These are phyloP conservation scores for Daldinia decipiens DNA, from an alignment of 495 filamentous ascomycete genomes.

Conservation along the genomic window DNA sequence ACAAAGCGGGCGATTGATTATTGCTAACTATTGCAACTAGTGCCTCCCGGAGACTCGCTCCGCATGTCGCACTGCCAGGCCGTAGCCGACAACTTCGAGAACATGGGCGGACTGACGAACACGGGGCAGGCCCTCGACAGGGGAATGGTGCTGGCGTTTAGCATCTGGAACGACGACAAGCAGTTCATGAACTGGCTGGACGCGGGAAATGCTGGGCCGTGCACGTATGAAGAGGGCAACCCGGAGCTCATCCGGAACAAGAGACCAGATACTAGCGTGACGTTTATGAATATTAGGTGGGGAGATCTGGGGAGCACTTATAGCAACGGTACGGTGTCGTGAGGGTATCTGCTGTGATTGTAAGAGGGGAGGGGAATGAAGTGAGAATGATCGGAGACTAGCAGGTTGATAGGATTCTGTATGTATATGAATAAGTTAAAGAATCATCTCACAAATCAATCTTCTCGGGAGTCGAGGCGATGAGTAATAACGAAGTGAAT, in stretches of 20 bases:
- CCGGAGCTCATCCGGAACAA: conserved; percentile 62
- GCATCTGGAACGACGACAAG: conserved; percentile 73
- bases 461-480: background rate
- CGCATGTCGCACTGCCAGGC: conserved; percentile 64
- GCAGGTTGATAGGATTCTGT: background rate
- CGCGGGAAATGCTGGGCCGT: conserved; percentile 71
- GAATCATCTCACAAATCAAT: background rate
- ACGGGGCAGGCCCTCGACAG: conserved; percentile 63
- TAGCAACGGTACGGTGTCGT: conserved; percentile 17
- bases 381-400: background rate
- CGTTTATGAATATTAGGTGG: conserved; percentile 74
- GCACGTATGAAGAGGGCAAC: conserved; percentile 63
- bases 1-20: background rate
- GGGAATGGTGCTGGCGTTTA: conserved; percentile 74
- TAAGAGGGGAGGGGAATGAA: background rate
- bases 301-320: conserved; percentile 64
- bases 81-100: conserved; percentile 67
- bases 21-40: background rate
- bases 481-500: background rate
- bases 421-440: background rate
- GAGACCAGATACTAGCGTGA: conserved; percentile 63
- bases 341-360: background rate
- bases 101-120: conserved; percentile 63
- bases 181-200: conserved; percentile 75
- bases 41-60: conserved; percentile 63